Conservation (phyloP, 2,329 filamentous ascomycete species). For the Scytalidium lignicola region DNA sequence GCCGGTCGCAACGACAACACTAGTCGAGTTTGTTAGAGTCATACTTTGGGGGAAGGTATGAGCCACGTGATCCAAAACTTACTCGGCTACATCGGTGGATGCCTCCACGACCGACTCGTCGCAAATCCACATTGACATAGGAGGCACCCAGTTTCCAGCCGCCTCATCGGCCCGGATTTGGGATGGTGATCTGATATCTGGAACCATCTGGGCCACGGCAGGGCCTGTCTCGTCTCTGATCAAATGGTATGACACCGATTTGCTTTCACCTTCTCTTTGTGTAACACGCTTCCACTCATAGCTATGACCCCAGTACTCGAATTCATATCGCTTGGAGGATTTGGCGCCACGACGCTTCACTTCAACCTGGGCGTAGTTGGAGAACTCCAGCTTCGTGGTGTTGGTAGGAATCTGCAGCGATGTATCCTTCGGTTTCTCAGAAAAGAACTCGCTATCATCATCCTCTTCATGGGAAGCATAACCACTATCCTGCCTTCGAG, state of each 20-base stretch:
- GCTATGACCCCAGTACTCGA: conserved; percentile 84
- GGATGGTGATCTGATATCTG: conserved; percentile 66
- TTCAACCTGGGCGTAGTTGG: conserved; percentile 92
- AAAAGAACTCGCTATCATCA: conserved; percentile 24
- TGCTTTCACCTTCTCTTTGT: conserved; percentile 59
- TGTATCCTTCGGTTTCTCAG: conserved; percentile 20
- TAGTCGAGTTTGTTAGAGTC: conserved; percentile 31
- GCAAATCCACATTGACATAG: conserved; percentile 85
- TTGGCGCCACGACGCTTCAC: conserved; percentile 64
- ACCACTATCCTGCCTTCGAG: conserved; percentile 44
- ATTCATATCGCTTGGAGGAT: conserved; percentile 73
- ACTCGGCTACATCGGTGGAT: conserved; percentile 82
- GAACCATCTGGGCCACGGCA: conserved; percentile 78
- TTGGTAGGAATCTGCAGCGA: conserved; percentile 54
- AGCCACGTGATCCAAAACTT: conserved; percentile 35
- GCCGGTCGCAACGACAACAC: conserved; percentile 85
- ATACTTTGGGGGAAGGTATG: not conserved
- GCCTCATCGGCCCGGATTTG: conserved; percentile 67
- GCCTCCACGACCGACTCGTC: conserved; percentile 63
- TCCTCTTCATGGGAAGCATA: conserved; percentile 47
- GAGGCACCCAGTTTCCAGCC: conserved; percentile 85
- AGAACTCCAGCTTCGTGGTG: conserved; percentile 86
- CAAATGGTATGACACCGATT: conserved; percentile 73
- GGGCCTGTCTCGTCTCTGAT: conserved; percentile 57
- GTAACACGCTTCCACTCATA: conserved; percentile 79